Base-by-base conservation (phyloP, 805 yeast species). In the Candida tibetensis region DNA sequence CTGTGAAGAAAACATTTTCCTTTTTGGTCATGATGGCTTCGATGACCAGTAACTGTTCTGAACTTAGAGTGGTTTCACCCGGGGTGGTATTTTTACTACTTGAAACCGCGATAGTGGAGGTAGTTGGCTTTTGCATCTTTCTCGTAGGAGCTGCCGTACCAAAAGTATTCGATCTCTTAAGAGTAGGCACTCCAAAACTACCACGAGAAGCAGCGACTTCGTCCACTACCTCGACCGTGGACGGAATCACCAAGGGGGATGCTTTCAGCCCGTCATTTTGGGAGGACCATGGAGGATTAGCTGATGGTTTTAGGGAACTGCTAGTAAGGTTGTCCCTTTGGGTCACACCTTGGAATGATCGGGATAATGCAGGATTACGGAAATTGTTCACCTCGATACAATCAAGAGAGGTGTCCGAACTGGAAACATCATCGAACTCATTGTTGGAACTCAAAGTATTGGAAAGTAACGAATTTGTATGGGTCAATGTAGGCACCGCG, bases 1-100 rank as follows among this genome's bases (percentile, higher is more conserved):
- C 95, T 0, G 95, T 85, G 51, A 80, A 85, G 48, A 85, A 85
- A 1, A 85, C 69, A 45, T 75, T 83, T 30, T 64, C 51, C 2
- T 73, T 69, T 16, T 72, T 71, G 12, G 69, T 59, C 5, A 82
- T 69, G 6, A 81, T 79, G 9, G 72, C 55, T 16, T 73, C 66
- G 5, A 84, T 47, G 5, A 85, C 77, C 15, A 52, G 48, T 4
- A 46, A 26, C 54, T 77, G 83, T 40, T 76, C 81, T 2, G 51
- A 56, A 46, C 69, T 53, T 29, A 59, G 41, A 3, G 40, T 10
- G n/a, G 44, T 28, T 14, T 7, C 7, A 7, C 31, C 30, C 1
- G 29, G 23, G 5, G 21, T 34, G 18, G 35, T 16, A 12, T 15
- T 32, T 9, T 28, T n/a, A n/a, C 37, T 16, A 15, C 21, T 15